Percentiles rank a stretch among this genome's conserved stretches.
phyloP scores from a whole-genome alignment of 164 flowering plant genomes.

The Aristolochia contorta region DNA sequence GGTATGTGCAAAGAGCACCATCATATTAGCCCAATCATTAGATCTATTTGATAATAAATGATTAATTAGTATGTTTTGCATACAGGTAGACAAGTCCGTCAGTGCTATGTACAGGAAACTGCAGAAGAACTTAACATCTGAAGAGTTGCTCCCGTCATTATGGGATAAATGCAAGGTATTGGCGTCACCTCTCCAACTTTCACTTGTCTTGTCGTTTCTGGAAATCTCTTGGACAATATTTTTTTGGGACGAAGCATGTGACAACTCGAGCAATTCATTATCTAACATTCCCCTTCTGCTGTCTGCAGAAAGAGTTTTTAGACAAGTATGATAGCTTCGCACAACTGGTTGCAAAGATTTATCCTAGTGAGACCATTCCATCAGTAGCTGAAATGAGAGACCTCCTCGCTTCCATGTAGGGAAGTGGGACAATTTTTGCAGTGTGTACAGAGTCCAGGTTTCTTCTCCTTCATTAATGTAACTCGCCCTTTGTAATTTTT shows the following conservation, averaged over 20 bases:
- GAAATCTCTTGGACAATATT: background rate
- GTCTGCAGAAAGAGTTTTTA: slow-evolving; percentile 75
- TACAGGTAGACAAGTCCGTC: slow-evolving; percentile 84
- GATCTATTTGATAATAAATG: background rate
- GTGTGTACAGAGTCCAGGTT: background rate
- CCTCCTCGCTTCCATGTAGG: slow-evolving; percentile 63
- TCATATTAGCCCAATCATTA: too few relatives aligned
- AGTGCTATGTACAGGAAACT: slow-evolving; percentile 68
- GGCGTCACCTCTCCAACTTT: background rate
- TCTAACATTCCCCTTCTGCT: background rate
- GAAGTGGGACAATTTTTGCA: background rate
- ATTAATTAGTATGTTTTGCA: background rate
- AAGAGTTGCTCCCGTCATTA: slow-evolving; percentile 83
- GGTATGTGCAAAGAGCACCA: slow-evolving; percentile 29
- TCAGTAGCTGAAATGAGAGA: slow-evolving; percentile 73
- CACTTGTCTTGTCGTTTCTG: too few relatives aligned
- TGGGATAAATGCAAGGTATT: slow-evolving; percentile 99
- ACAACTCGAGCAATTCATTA: too few relatives aligned
- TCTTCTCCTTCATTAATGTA: slow-evolving; percentile 5
- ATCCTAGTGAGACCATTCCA: slow-evolving; percentile 56
- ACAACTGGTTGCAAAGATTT: slow-evolving; percentile 64
- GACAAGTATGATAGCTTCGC: slow-evolving; percentile 85
- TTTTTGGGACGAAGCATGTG: background rate
- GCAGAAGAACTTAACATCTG: slow-evolving; percentile 87
- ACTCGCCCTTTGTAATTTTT: too few relatives aligned